phyloP scores from a whole-genome alignment of 768 basidiomycete species.

The Suillus weaverae region DNA sequence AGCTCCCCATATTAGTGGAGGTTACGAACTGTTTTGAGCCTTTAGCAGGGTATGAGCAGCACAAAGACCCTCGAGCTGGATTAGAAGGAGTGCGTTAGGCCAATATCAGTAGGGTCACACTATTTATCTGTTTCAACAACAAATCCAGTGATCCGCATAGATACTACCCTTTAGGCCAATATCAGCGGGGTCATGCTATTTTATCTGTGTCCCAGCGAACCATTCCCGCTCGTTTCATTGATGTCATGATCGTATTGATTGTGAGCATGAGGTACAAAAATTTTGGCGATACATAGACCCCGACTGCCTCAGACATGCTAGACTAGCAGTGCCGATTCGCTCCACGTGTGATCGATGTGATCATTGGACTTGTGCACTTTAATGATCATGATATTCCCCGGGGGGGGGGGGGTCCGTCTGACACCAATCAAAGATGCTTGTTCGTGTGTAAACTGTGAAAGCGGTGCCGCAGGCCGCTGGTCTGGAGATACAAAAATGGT shows the following conservation, averaged over 20 bases:
- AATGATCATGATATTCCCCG: background rate
- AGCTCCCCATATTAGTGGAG: conserved; percentile 36
- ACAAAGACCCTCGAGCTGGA: background rate
- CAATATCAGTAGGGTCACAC: too few relatives aligned
- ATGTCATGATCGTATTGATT: background rate
- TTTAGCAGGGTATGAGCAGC: background rate
- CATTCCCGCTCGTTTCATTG: background rate
- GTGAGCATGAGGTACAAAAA: too few relatives aligned
- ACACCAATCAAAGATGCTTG: background rate
- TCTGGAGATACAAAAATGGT: background rate
- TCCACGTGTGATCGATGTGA: background rate
- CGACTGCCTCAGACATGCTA: background rate
- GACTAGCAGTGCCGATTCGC: background rate
- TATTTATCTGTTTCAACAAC: background rate
- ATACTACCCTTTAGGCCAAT: too few relatives aligned
- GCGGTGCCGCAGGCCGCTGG: too few relatives aligned
- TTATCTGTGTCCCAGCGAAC: background rate
- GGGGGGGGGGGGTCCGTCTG: too few relatives aligned
- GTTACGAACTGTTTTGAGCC: background rate
- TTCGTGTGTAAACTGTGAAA: background rate
- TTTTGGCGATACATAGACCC: background rate
- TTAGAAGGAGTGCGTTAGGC: background rate
- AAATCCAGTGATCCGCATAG: background rate
- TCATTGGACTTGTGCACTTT: background rate
- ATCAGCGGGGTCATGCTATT: too few relatives aligned